These are phyloP conservation scores for Phylloporus sp. DNA, from an alignment of 768 basidiomycete species.

Conservation along the genomic window DNA sequence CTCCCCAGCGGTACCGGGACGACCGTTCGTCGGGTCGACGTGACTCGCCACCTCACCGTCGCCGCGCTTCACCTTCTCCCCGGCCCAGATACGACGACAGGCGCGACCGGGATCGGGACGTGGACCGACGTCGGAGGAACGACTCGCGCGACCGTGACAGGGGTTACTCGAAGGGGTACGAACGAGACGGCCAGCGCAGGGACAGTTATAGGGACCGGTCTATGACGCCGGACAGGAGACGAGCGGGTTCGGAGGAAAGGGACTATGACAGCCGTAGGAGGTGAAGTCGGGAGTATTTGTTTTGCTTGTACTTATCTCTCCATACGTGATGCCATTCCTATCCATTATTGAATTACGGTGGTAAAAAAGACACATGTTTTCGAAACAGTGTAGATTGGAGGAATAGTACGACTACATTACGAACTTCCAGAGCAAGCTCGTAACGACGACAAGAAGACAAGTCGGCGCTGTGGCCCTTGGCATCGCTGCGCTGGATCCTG, in stretches of 20 bases:
- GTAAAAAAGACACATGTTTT: too few relatives aligned
- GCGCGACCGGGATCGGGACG: constrained; percentile 21
- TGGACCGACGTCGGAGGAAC: constrained; percentile 24
- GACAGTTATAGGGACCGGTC: constrained; percentile 21
- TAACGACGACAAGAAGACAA: constrained; percentile 18
- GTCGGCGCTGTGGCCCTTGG: constrained; percentile 26
- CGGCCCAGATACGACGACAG: constrained; percentile 16
- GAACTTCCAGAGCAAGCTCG: constrained; percentile 25
- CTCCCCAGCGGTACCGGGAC: constrained; percentile 24
- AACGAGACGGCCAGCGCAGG: constrained; percentile 20
- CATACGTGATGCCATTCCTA: background rate
- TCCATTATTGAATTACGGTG: background rate
- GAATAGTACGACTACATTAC: constrained; percentile 4
- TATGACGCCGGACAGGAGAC: constrained; percentile 22
- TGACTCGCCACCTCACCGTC: constrained; percentile 24
- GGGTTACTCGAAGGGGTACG: constrained; percentile 13
- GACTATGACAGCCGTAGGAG: constrained; percentile 18
- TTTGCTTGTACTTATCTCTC: constrained; percentile 2
- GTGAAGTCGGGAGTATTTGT: constrained; percentile 4
- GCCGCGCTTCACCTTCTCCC: constrained; percentile 21
- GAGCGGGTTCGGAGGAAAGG: constrained; percentile 22
- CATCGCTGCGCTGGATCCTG: constrained; percentile 41
- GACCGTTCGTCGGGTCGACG: constrained; percentile 20
- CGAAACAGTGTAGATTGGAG: too few relatives aligned
- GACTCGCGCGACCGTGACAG: constrained; percentile 24